Conservation (phyloP, 148 eudicot genomes). For the Limonium bicolor region DNA sequence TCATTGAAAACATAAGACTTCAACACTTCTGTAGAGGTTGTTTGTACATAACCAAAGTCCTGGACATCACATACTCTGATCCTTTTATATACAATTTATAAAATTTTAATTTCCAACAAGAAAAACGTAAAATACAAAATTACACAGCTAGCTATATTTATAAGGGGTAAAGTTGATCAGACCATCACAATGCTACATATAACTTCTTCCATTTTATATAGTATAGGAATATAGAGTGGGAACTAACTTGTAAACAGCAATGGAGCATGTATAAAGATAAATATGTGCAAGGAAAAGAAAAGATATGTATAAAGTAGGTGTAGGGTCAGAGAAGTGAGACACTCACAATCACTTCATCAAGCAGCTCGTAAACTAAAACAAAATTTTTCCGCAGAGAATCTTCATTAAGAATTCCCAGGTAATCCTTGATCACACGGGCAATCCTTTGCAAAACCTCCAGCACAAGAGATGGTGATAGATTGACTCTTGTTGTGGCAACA, state of each 20-base stretch:
- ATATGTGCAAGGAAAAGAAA: conserved; percentile 1
- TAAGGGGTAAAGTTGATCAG: no score
- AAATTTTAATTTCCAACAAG: no score
- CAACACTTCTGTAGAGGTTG: conserved; percentile 83
- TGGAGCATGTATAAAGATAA: no score
- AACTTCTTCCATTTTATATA: no score
- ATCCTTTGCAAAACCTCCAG: conserved; percentile 90
- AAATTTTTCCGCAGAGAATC: conserved; percentile 83
- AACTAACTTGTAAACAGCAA: no score
- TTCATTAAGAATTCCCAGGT: conserved; percentile 88
- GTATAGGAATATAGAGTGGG: no score
- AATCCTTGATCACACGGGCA: conserved; percentile 90
- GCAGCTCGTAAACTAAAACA: conserved; percentile 91
- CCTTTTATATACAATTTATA: no score
- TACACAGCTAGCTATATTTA: no score
- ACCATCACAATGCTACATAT: no score
- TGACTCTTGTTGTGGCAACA: conserved; percentile 89
- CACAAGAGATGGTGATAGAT: conserved; percentile 76
- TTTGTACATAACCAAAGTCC: conserved; percentile 95
- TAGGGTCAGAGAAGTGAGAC: conserved; percentile 1
- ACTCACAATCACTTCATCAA: conserved; percentile 95
- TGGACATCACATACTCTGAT: conserved; percentile 7
- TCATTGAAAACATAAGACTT: conserved; percentile 83
- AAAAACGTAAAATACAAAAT: no score
- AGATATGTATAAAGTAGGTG: neutral